Evolutionary conservation across 2,329 filamentous ascomycete species (phyloP).

Genomic region (Cladosporium austrohemisphaericum): DNA sequence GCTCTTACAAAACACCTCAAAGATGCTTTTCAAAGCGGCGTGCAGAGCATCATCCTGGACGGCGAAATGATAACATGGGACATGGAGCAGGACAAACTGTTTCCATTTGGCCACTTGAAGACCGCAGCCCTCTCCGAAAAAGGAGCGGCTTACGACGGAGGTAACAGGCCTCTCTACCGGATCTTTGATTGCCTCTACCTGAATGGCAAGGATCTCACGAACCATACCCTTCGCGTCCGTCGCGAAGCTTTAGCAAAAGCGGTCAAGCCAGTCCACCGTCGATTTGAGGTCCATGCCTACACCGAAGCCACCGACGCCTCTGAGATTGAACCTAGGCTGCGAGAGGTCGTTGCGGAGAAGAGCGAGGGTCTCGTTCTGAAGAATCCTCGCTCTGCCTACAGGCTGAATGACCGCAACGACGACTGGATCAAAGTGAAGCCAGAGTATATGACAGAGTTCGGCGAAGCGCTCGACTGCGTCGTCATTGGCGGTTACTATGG

Average conservation of each 20-base stretch:
- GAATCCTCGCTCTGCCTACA: constrained; percentile 83
- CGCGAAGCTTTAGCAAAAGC: constrained; percentile 68
- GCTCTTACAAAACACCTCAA: constrained; percentile 77
- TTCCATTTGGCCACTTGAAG: constrained; percentile 89
- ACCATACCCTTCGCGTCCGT: constrained; percentile 78
- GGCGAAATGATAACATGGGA: constrained; percentile 99
- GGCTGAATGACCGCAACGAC: constrained; percentile 83
- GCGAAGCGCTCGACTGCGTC: constrained; percentile 85
- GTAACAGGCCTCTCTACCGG: constrained; percentile 74
- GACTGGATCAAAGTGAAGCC: constrained; percentile 99
- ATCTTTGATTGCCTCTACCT: constrained; percentile 90
- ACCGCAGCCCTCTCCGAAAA: constrained; percentile 80
- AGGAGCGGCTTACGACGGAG: constrained; percentile 25
- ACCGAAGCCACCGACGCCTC: constrained; percentile 61
- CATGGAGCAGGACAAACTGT: constrained; percentile 74
- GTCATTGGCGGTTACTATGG: constrained; percentile 92
- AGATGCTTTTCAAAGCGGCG: constrained; percentile 70
- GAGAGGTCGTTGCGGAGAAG: constrained; percentile 78
- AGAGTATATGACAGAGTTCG: constrained; percentile 96
- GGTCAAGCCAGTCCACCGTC: constrained; percentile 66
- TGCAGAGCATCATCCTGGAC: constrained; percentile 85
- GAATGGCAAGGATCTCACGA: constrained; percentile 74
- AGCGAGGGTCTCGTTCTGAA: constrained; percentile 92
- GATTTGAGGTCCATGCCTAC: constrained; percentile 79
- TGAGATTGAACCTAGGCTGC: constrained; percentile 74